phyloP scores from a whole-genome alignment of 257 asterid genomes.

The Knoxia roxburghii region DNA sequence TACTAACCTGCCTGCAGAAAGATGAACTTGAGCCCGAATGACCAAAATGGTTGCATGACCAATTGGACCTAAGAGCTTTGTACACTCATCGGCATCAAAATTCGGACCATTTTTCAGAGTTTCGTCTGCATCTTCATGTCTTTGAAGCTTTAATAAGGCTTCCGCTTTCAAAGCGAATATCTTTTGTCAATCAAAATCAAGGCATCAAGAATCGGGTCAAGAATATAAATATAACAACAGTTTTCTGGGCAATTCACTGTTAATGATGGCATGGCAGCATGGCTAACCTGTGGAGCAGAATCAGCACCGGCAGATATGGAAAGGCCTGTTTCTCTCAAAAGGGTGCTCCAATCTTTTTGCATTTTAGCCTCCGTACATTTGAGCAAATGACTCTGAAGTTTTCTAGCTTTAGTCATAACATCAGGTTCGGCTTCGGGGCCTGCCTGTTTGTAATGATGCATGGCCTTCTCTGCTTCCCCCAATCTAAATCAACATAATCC shows the following conservation, averaged over 20 bases:
- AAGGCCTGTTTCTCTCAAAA: conserved; percentile 47
- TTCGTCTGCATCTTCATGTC: conserved; percentile 69
- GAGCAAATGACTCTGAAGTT: conserved; percentile 41
- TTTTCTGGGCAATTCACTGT: no score
- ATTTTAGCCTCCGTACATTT: conserved; percentile 63
- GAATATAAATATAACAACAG: background rate
- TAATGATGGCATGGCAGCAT: background rate
- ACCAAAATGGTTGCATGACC: conserved; percentile 47
- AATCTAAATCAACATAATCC: conserved; percentile 31
- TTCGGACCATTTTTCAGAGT: conserved; percentile 49
- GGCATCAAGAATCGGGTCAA: conserved; percentile 3
- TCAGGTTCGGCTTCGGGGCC: conserved; percentile 80
- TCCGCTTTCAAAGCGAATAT: conserved; percentile 75
- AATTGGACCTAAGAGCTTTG: conserved; percentile 60
- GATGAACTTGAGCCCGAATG: conserved; percentile 58
- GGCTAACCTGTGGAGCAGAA: conserved; percentile 72
- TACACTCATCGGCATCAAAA: conserved; percentile 53
- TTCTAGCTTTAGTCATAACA: conserved; percentile 42
- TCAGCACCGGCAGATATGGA: conserved; percentile 70
- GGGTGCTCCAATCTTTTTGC: conserved; percentile 53
- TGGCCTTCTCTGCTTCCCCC: conserved; percentile 73
- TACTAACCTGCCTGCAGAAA: conserved; percentile 65
- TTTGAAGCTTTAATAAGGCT: conserved; percentile 59
- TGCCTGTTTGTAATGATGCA: conserved; percentile 63
- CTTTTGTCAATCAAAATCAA: conserved; percentile 23